Percentiles rank a stretch among this genome's conserved stretches.
These are phyloP conservation scores for Erythrobasidium yunnanense DNA, from an alignment of 768 basidiomycete genomes.

Conservation along the genomic window DNA sequence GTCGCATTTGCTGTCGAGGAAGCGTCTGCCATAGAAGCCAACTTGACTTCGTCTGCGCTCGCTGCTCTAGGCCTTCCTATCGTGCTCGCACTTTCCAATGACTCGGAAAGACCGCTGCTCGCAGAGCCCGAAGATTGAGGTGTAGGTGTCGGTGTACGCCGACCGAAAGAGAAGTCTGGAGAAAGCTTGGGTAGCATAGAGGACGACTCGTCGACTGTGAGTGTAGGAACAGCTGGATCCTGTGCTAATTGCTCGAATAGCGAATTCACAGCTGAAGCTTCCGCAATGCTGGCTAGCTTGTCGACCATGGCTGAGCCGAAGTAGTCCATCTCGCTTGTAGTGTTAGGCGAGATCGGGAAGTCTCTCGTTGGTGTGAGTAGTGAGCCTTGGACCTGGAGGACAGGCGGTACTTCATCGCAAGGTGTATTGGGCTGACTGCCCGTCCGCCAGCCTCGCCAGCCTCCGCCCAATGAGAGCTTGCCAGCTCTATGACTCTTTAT, in stretches of 20 bases:
- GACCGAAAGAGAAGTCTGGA: slow-evolving; percentile 12
- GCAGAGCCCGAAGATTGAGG: background rate
- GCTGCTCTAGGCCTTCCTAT: slow-evolving; percentile 1
- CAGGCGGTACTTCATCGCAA: background rate
- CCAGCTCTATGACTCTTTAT: background rate
- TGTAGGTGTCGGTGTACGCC: slow-evolving; percentile 9
- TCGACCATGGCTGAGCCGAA: background rate
- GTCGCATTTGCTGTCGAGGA: background rate
- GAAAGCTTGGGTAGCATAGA: slow-evolving; percentile 10
- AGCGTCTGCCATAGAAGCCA: background rate
- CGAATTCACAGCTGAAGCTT: background rate
- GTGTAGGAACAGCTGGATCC: background rate
- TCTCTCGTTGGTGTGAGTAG: background rate
- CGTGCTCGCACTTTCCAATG: no score
- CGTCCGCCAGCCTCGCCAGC: slow-evolving; percentile 20
- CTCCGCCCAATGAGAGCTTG: background rate
- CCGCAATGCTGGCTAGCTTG: background rate
- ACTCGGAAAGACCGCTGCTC: background rate
- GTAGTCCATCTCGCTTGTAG: background rate
- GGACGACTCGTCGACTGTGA: background rate
- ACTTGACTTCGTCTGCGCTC: background rate
- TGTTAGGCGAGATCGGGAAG: background rate
- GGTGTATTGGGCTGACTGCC: slow-evolving; percentile 4
- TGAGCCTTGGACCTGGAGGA: background rate
- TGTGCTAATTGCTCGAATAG: background rate